Base-by-base conservation (phyloP, 257 asterid genomes). In the Cynanchum wilfordii region DNA sequence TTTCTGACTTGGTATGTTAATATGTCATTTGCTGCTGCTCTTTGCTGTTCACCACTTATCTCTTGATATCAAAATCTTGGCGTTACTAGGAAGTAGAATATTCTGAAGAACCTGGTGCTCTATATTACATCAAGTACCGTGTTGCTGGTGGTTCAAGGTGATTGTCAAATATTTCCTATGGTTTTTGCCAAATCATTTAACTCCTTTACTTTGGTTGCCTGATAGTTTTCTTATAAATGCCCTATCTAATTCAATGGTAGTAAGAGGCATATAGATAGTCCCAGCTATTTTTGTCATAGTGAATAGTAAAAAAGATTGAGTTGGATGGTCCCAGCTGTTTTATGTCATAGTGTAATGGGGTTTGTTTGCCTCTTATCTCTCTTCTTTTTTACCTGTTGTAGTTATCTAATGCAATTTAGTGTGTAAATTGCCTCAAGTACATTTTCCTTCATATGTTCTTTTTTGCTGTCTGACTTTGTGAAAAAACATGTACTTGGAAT, bases 71-170 rank as follows among this genome's bases (percentile, higher is more conserved):
- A 63, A 62, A 69, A 49, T 58, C 59, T 59, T 79, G 49, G 36
- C 57, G 71, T 73, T 71, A 38, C 52, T 79, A 92, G 99, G 99
- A 92, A 88, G 99, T 95, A 71, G 99, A 95, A 82, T 92, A 95
- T 78, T 87, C 98, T 7, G 96, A 95, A 82, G 98, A 95, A 86
- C 91, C 98, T 69, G 98, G 98, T 73, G 79, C 83, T 73, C 81
- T 95, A 47, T 95, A 92, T 86, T 83, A 95, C 87, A 95, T 95
- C 79, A 92, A 95, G 85, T 95, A 95, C 76, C 98, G 98, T 77
- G 99, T 95, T 84, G 99, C 98, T 75, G 99, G 98, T 80, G 98
- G 98, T 78, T 85, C 98, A 77, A 92, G 87, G 99, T 92, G 86
- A 75, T 52, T 40, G 66, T 65, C 27, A 27, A 17, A 44, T 33